Evolutionary conservation across 139 green algal genomes (phyloP), one percentile per base, ranked within the genome.

Genomic region (Eudorina sp.): DNA sequence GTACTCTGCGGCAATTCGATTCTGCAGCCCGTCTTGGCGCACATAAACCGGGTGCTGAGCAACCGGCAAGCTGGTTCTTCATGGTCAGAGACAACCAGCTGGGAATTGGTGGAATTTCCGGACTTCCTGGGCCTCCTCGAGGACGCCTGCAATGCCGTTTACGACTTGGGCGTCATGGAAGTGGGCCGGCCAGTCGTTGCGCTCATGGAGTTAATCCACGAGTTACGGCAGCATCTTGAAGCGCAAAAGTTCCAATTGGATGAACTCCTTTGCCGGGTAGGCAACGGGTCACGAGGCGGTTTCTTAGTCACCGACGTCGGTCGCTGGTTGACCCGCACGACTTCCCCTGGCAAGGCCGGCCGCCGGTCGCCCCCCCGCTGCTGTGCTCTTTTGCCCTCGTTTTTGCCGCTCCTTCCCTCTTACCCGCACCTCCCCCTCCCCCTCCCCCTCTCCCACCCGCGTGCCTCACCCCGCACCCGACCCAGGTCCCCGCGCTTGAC

Each of bases 401-500:
- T 29, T 29, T 29, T 19, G 14, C 23, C 23, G 11, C 55, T 68
- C 55, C 55, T 8, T 31, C 11, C 55, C 55, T 5, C 55, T 5
- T 18, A 77, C 21, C 16, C 70, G 40, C 8, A 16, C 19, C 19
- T 11, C 27, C 23, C 60, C 72, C 25, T 62, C 4, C 25, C 43
- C n/a, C 3, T 60, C 41, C 23, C 72, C 43, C 43, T n/a, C 21
- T 41, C 40, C 43, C 43, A 38, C 72, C n/a, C 21, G 43, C 25
- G 8, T 62, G 43, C 40, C 36, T 25, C 38, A 25, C n/a, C 38
- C 69, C 19, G 8, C 8, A 6, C 19, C 29, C n/a, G 3, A n/a
- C 68, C 27, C 77, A 92, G 64, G 89, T 92, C 9, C 62, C 81
- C 6, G n/a, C 73, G 0, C 36, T 92, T 13, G 64, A 87, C 66